Evolutionary conservation across 768 basidiomycete species (phyloP).

Genomic region (Royoungia palumana): DNA sequence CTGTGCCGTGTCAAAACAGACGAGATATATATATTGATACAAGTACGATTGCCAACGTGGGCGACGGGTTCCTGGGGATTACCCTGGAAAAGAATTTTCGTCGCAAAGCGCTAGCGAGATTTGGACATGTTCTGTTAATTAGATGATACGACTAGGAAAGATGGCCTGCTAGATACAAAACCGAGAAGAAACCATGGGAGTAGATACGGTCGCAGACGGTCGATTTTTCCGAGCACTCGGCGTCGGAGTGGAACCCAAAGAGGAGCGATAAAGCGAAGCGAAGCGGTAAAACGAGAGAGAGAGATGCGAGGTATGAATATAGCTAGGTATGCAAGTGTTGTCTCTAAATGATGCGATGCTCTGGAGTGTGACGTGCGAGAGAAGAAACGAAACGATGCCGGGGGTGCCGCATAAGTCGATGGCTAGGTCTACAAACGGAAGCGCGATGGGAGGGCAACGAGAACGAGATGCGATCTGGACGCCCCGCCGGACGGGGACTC

Average conservation of each 20-base stretch:
- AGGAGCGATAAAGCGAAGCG: conserved; percentile 6
- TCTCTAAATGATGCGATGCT: conserved; percentile 32
- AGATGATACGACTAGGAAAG: conserved; percentile 1
- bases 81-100: no score
- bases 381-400: not conserved
- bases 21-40: no score
- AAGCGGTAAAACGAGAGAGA: conserved; percentile 3
- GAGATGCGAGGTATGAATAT: conserved; percentile 34
- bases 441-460: not conserved
- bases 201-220: no score
- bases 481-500: conserved; percentile 2
- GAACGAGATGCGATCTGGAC: not conserved
- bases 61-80: no score
- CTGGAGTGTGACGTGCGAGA: conserved; percentile 20
- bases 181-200: not conserved
- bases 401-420: not conserved
- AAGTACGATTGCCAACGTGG: no score
- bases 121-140: no score
- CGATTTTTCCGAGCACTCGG: conserved; percentile 1
- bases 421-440: conserved; percentile 20
- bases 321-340: conserved; percentile 34
- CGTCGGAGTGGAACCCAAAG: conserved; percentile 9
- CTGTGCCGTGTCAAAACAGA: no score
- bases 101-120: no score
- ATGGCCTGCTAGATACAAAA: conserved; percentile 1